Evolutionary conservation across 2,329 filamentous ascomycete species (phyloP).

Genomic region (Apiospora phragmitis): DNA sequence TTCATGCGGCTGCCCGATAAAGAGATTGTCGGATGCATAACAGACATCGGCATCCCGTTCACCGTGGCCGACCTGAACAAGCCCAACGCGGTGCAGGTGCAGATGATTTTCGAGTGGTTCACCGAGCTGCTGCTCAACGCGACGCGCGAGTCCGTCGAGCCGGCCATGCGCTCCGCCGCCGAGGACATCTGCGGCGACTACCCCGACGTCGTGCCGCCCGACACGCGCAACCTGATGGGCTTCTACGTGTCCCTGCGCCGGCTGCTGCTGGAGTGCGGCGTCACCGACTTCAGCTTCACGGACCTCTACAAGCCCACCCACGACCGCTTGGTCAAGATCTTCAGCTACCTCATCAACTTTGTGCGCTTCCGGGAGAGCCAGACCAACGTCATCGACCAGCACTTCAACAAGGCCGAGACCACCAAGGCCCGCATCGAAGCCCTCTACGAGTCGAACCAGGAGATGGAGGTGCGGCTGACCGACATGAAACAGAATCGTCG

Average conservation of each 20-base stretch:
- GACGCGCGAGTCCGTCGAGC: constrained; percentile 89
- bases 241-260: constrained; percentile 85
- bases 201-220: constrained; percentile 79
- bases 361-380: constrained; percentile 95
- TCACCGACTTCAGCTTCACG: constrained; percentile 90
- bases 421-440: constrained; percentile 87
- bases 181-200: constrained; percentile 85
- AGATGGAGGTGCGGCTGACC: constrained; percentile 76
- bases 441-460: constrained; percentile 82
- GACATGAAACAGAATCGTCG: constrained; percentile 80
- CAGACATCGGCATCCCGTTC: constrained; percentile 92
- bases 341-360: constrained; percentile 98
- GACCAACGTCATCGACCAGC: constrained; percentile 83
- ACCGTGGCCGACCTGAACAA: constrained; percentile 85
- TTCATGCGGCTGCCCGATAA: constrained; percentile 62
- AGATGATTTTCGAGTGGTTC: constrained; percentile 98
- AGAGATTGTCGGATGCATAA: constrained; percentile 96
- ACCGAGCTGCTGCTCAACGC: constrained; percentile 92
- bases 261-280: constrained; percentile 82
- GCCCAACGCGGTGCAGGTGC: constrained; percentile 90
- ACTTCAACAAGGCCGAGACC: constrained; percentile 87
- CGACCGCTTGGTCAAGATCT: constrained; percentile 88
- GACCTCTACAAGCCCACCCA: constrained; percentile 91
- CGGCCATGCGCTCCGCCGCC: constrained; percentile 89
- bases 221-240: constrained; percentile 92